A percentile compares a stretch with the other conserved stretches of the same genome.
Evolutionary conservation across 2,329 filamentous ascomycete species (phyloP).

Genomic region (Hymenoscyphus occultus): DNA sequence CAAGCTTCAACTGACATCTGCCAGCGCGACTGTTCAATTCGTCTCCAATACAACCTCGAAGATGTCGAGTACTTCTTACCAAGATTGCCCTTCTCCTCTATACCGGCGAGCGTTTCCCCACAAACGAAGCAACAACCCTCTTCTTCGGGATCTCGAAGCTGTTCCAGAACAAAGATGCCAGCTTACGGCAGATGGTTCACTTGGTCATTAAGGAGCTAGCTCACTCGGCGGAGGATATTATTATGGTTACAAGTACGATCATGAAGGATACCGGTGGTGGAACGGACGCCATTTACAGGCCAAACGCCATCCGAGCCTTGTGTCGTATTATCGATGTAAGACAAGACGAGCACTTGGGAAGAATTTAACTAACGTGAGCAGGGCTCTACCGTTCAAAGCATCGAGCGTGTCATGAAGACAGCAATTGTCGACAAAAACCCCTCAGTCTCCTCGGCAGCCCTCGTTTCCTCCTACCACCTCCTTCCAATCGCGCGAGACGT

Average conservation of each 20-base stretch:
- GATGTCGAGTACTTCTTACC: conserved; percentile 95
- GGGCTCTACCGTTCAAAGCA: conserved; percentile 93
- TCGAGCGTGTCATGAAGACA: conserved; percentile 98
- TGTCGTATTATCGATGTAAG: conserved; percentile 95
- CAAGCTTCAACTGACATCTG: conserved; percentile 40
- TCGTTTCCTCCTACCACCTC: conserved; percentile 96
- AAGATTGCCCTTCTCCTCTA: conserved; percentile 96
- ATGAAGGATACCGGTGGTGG: conserved; percentile 99
- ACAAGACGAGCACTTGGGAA: conserved; percentile 18
- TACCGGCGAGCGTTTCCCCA: conserved; percentile 94
- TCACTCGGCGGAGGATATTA: conserved; percentile 93
- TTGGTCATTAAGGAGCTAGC: conserved; percentile 97
- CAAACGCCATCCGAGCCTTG: conserved; percentile 91
- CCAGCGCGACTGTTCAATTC: conserved; percentile 95
- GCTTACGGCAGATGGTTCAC: conserved; percentile 97
- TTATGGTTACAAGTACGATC: conserved; percentile 99
- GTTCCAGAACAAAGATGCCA: conserved; percentile 99
- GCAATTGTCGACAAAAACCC: conserved; percentile 99
- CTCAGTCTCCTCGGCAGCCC: conserved; percentile 90
- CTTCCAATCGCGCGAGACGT: conserved; percentile 94
- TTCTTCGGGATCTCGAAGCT: conserved; percentile 99
- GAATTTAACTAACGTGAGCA: conserved; percentile 41
- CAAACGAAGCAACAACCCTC: conserved; percentile 93
- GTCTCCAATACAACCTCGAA: conserved; percentile 92
- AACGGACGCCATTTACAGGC: conserved; percentile 88